Evolutionary conservation across 805 yeast genomes (phyloP), one percentile per base, ranked within the genome.

Genomic region (Ogataea trehaloabstinens): DNA sequence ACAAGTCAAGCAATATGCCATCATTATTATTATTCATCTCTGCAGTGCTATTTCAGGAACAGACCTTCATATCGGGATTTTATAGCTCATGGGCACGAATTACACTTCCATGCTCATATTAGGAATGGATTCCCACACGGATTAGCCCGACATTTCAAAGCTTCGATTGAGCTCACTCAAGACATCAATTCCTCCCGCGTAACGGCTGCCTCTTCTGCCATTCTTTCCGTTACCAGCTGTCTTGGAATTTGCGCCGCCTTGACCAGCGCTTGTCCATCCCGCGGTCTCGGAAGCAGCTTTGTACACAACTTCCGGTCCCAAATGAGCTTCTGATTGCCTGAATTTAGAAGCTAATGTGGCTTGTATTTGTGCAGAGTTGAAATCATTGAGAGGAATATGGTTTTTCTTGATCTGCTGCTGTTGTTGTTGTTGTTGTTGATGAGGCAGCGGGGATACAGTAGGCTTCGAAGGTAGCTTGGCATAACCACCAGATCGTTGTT

Each of bases 151-250:
- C n/a, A 28, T 27, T 11, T 48, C 49, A 38, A 44, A 40, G 22
- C 46, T 40, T 22, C 45, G 48, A 35, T 45, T 41, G 22, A 51
- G 36, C 42, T 51, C 55, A 29, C 51, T 48, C 28, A 51, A 37
- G 24, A 51, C 45, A 39, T 51, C 53, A 21, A 51, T 34, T 6
- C 49, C 53, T 16, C 49, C 45, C 17, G 32, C 34, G 17, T 19
- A 28, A 17, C 48, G 32, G 12, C 31, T 20, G 13, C 31, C 34
- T 21, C 31, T 37, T 31, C 43, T 40, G 4, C 31, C 31, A 12
- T 28, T 38, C 28, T 35, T 35, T 20, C 42, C 44, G 24, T 8
- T 25, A 6, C 31, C 20, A 25, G 31, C 28, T 24, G 28, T 27
- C 7, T 19, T 21, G 6, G 13, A 24, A 29, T 13, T 13, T 28